These are phyloP conservation scores for Sphagnurus paluster DNA, from an alignment of 1,284 basidiomycete genomes.

Conservation along the genomic window DNA sequence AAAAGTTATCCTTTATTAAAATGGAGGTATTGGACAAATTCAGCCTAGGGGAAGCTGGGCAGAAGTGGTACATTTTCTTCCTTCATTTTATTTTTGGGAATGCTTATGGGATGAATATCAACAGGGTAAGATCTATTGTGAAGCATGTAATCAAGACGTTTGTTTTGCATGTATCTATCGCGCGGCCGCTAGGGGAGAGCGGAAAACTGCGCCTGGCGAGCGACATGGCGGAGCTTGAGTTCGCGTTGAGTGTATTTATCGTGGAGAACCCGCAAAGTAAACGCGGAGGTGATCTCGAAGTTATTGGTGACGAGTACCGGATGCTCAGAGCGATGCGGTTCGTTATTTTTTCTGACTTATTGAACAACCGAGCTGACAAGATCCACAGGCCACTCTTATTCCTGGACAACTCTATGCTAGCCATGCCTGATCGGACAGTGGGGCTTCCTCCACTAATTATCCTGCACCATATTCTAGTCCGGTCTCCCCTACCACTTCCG, in stretches of 20 bases:
- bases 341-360: slow-evolving; percentile 22
- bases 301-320: slow-evolving; percentile 79
- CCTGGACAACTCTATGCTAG: slow-evolving; percentile 72
- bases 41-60: slow-evolving; percentile 65
- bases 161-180: slow-evolving; percentile 87
- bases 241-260: slow-evolving; percentile 80
- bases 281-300: slow-evolving; percentile 65
- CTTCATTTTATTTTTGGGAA: slow-evolving; percentile 1
- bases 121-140: slow-evolving; percentile 68
- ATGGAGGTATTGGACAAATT: slow-evolving; percentile 73
- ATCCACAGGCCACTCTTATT: slow-evolving; percentile 77
- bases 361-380: slow-evolving; percentile 10
- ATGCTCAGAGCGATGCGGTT: slow-evolving; percentile 81
- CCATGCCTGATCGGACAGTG: slow-evolving; percentile 62
- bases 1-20: slow-evolving; percentile 82
- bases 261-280: slow-evolving; percentile 56
- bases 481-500: slow-evolving; percentile 82
- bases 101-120: slow-evolving; percentile 9
- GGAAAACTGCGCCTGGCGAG: slow-evolving; percentile 90
- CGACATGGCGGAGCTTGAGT: slow-evolving; percentile 96
- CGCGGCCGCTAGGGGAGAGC: slow-evolving; percentile 82
- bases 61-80: slow-evolving; percentile 63
- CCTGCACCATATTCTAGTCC: slow-evolving; percentile 90
- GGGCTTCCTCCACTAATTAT: slow-evolving; percentile 83
- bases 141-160: slow-evolving; percentile 82